Evolutionary conservation across 1,139 yeast genomes (phyloP), one percentile per base, ranked within the genome.

Genomic region (Saccharomycopsis hybrid): DNA sequence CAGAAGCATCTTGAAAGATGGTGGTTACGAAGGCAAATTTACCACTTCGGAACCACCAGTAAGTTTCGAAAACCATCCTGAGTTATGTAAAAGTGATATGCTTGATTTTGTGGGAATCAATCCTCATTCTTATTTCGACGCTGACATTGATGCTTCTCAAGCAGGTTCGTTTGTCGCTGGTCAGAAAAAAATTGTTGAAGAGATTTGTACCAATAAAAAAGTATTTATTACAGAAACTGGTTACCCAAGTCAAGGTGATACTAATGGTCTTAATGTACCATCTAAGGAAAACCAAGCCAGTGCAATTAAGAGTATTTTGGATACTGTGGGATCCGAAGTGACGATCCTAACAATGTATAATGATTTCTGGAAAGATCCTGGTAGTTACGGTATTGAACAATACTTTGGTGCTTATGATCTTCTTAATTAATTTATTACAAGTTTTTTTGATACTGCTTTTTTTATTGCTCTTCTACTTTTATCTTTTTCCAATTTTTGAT

Each of bases 31-130:
- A n/a, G 96, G 96, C 46, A 62, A 70, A 51, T 73, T 89, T 42
- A 81, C 94, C 32, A 88, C 95, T 30, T 79, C 95, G 48, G 97
- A 89, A 65, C 95, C 96, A 49, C 95, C 96, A 24, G 83, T 77
- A n/a, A 67, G 81, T 18, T 88, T 74, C 65, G 76, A 77, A 60
- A 65, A 69, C 48, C 58, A 84, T 62, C 88, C 95, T 7, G 66
- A 66, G 25, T 73, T 89, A 59, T 89, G 97, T 70, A 74, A 79
- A 0, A 65, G 68, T 29, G 85, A 71, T 35, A 63, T 58, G 9
- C 75, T 85, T 56, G 95, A 86, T 65, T 77, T 84, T 59, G 88
- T 86, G 57, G 95, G 95, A 53, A 76, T 87, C 60, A 88, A 89
- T 65, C 81, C 95, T 30, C 96, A 89, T 65, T 78, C 96, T 4